phyloP scores from a whole-genome alignment of 805 yeast species.

The Metahyphopichia silvanorum region DNA sequence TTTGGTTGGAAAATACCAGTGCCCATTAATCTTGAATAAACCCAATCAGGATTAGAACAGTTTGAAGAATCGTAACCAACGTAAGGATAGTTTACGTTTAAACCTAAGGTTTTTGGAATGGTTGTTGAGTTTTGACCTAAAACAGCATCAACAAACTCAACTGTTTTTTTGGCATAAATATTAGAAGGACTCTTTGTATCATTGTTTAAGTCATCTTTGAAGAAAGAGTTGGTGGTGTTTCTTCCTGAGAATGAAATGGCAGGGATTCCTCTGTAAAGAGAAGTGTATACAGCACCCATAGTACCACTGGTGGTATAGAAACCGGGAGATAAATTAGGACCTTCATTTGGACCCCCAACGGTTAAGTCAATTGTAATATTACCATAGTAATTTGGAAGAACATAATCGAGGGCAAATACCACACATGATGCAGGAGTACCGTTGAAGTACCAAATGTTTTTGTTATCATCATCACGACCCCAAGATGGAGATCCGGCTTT shows the following conservation, averaged over 20 bases:
- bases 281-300: slow-evolving; percentile 21
- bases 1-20: slow-evolving; percentile 7
- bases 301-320: slow-evolving; percentile 25
- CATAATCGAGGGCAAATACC: slow-evolving; percentile 23
- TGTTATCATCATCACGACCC: slow-evolving; percentile 43
- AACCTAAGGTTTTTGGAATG: slow-evolving; percentile 19
- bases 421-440: slow-evolving; percentile 26
- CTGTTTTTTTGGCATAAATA: slow-evolving; percentile 22
- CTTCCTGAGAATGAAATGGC: slow-evolving; percentile 25
- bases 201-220: slow-evolving; percentile 15
- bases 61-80: slow-evolving; percentile 9
- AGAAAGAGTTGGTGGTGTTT: slow-evolving; percentile 23
- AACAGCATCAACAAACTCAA: slow-evolving; percentile 16
- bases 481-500: slow-evolving; percentile 50
- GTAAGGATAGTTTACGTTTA: slow-evolving; percentile 23
- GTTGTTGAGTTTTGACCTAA: slow-evolving; percentile 12
- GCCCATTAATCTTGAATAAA: slow-evolving; percentile 9
- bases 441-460: slow-evolving; percentile 26
- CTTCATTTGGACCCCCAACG: slow-evolving; percentile 28
- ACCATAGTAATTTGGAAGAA: slow-evolving; percentile 15
- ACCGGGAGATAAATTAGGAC: slow-evolving; percentile 25
- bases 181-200: slow-evolving; percentile 19
- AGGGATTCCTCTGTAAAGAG: slow-evolving; percentile 22
- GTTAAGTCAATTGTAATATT: slow-evolving; percentile 21
- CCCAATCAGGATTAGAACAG: slow-evolving; percentile 10